Conservation (phyloP, 1,284 basidiomycete species). For the Anthracocystis walkeri region DNA sequence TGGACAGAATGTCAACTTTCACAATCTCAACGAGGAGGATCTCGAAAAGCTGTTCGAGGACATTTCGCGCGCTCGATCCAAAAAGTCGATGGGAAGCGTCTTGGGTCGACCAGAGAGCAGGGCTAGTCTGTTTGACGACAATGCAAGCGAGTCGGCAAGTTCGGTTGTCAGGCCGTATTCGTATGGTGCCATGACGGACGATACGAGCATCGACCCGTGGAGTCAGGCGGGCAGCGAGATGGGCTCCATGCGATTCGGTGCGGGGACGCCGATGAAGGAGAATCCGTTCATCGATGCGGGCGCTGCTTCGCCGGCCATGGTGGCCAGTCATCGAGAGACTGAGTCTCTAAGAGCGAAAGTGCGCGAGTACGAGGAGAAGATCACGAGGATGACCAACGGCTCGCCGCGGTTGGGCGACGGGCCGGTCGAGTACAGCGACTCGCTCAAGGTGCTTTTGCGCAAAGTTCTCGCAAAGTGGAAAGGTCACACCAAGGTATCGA, state of each 20-base stretch:
- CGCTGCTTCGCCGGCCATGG: slow-evolving; percentile 19
- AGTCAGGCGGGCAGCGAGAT: slow-evolving; percentile 55
- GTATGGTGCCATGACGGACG: slow-evolving; percentile 61
- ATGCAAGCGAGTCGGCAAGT: slow-evolving; percentile 55
- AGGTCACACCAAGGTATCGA: slow-evolving; percentile 72
- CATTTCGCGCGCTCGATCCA: slow-evolving; percentile 55
- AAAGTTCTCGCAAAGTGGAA: slow-evolving; percentile 87
- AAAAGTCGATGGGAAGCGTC: slow-evolving; percentile 61
- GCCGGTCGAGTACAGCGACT: slow-evolving; percentile 37
- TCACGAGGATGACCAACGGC: slow-evolving; percentile 41
- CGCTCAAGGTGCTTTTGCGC: slow-evolving; percentile 68
- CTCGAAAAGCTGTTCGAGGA: slow-evolving; percentile 67
- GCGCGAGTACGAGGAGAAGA: slow-evolving; percentile 61
- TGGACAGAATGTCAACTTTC: slow-evolving; percentile 64
- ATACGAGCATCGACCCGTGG: slow-evolving; percentile 65
- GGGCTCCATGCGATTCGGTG: slow-evolving; percentile 38
- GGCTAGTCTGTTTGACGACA: slow-evolving; percentile 62
- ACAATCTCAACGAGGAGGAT: slow-evolving; percentile 63
- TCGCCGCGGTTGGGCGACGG: slow-evolving; percentile 36
- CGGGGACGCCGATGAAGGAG: slow-evolving; percentile 37
- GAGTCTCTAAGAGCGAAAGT: slow-evolving; percentile 56
- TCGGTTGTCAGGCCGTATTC: slow-evolving; percentile 58
- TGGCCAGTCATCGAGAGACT: slow-evolving; percentile 43
- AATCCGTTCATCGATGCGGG: slow-evolving; percentile 3
- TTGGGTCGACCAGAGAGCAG: slow-evolving; percentile 56